Evolutionary conservation across 257 asterid species (phyloP), one percentile per base, ranked within the genome.

Genomic region (Nyctanthes arbortristis): DNA sequence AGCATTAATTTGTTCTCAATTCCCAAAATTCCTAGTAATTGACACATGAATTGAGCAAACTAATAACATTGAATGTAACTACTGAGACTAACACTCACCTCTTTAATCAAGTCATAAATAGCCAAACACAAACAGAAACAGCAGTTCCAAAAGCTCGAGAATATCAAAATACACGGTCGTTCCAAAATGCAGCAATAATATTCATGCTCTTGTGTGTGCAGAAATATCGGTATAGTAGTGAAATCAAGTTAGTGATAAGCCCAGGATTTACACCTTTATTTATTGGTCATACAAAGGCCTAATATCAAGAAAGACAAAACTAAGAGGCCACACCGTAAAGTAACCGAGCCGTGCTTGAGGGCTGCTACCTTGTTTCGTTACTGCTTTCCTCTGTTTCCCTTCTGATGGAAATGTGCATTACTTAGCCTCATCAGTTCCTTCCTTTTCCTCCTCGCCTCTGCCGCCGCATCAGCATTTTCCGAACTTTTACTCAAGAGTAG

Each of bases 391-490:
- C 79, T 6, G 22, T 18, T 12, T 40, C 52, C 52, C 52, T 40
- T 14, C 2, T 67, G 61, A 54, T 67, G 36, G 27, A n/a, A 56
- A 30, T 39, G 79, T 13, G 47, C 31, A 55, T 14, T 68, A 45
- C 63, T 84, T 6, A 79, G 68, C 47, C 60, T 77, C 74, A 75
- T 70, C 16, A 81, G 45, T 40, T 84, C 82, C 76, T 75, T 84
- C 73, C 82, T 82, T 78, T 73, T 57, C 73, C 16, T 74, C 78
- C 90, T 73, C 13, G 79, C 86, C 66, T 75, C 76, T 27, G 71
- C 33, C 16, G 80, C 69, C 37, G 83, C 59, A 20, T 63, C 12
- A 11, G 76, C 68, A 1, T 64, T 30, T 18, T 12, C 49, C 0
- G 61, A 20, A 20, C 33, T 75, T 16, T 72, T 52, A 3, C 40